phyloP scores from a whole-genome alignment of 148 eudicot species.

The Amaranthus cruentus region DNA sequence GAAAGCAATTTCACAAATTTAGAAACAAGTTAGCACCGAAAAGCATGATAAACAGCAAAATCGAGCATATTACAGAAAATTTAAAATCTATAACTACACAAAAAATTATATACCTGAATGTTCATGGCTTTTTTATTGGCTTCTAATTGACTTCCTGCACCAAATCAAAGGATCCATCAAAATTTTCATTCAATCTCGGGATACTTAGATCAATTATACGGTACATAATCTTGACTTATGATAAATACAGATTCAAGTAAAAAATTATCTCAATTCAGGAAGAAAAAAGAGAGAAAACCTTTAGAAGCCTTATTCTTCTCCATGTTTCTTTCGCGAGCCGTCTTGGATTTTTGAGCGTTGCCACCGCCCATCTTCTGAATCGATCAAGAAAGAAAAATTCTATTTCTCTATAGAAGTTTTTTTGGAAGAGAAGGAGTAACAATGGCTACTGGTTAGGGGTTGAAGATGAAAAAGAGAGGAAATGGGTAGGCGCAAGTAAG shows the following conservation, averaged over 20 bases:
- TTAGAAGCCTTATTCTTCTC: slow-evolving; percentile 52
- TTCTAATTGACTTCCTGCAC: slow-evolving; percentile 80
- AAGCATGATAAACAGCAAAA: neutral
- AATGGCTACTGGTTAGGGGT: neutral
- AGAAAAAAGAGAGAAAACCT: slow-evolving; percentile 17
- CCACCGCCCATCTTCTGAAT: slow-evolving; percentile 60
- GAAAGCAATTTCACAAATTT: no score
- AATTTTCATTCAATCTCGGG: neutral
- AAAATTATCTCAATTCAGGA: neutral
- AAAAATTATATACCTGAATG: slow-evolving; percentile 48
- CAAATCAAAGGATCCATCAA: slow-evolving; percentile 17
- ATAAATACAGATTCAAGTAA: neutral
- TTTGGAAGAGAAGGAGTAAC: neutral
- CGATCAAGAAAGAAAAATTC: slow-evolving; percentile 15
- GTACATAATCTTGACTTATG: neutral
- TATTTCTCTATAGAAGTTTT: neutral
- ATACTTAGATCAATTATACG: neutral
- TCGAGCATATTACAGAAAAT: neutral
- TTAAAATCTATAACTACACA: neutral
- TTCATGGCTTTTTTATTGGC: slow-evolving; percentile 76
- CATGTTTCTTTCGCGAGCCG: slow-evolving; percentile 62
- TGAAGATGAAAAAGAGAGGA: neutral
- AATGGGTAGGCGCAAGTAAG: neutral
- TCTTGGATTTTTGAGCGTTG: slow-evolving; percentile 70
- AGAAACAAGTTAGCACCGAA: neutral